Evolutionary conservation across 2,329 filamentous ascomycete genomes (phyloP), one percentile per base, ranked within the genome.

Genomic region (Rasamsonia emersonii): DNA sequence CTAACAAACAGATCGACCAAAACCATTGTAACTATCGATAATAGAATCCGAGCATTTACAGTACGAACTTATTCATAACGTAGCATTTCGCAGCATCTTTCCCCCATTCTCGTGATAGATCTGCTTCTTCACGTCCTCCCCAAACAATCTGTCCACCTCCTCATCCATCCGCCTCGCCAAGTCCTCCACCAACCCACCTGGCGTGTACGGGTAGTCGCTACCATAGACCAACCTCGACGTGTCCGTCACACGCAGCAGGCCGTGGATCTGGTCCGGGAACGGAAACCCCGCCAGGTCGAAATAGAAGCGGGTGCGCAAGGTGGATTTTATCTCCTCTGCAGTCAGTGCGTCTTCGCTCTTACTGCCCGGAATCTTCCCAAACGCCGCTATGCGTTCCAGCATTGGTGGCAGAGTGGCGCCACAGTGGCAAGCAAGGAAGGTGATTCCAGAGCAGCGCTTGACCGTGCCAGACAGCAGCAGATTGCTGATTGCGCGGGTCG

Each of bases 201-300:
- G 55, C 1, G 68, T 73, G 36, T 64, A 73, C 0, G 69, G 68
- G 36, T 61, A 74, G 42, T 74, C 69, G 35, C 59, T 70, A 3
- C 71, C 70, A 53, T 72, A 74, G 35, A 73, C 28, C 19, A 74
- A 33, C 26, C 57, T 54, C n/a, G 59, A 49, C 31, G 62, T 53
- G 3, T 58, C 52, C 5, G 63, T 56, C 0, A 62, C 56, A 9
- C 62, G 45, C 10, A 73, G 45, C 33, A 72, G 49, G 1, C 65
- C 68, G 32, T 63, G 59, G 18, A 72, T 56, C 48, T 72, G 68
- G 8, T 65, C 54, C 2, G 59, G 61, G 33, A 72, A 70, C 0
- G 60, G 55, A n/a, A 68, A 61, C 0, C 69, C 70, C 0, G 69
- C 69, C 18, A 72, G 44, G 43, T 73, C 70, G 37, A 72, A 71